Percentiles rank a stretch among this genome's conserved stretches.
Conservation (phyloP, 2,329 filamentous ascomycete species). For the Ascochyta fabae region DNA sequence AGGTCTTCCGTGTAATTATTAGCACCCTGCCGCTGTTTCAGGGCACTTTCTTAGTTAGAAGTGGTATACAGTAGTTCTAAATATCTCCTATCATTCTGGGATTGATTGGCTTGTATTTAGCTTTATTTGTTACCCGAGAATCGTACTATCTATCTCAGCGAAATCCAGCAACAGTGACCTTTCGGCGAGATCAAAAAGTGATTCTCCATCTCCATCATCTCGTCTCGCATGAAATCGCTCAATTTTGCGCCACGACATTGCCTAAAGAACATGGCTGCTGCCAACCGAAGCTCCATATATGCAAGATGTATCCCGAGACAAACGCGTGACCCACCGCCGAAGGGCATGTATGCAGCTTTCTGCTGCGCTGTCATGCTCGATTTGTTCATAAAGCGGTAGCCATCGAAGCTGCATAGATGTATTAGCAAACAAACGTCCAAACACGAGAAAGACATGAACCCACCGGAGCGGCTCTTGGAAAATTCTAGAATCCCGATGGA, state of each 20-base stretch:
- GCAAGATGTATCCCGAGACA: conserved; percentile 74
- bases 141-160: conserved; percentile 5
- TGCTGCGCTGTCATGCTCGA: conserved; percentile 24
- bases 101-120: too few species aligned
- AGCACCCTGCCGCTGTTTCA: too few species aligned
- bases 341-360: conserved; percentile 68
- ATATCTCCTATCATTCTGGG: too few species aligned
- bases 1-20: too few species aligned
- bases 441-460: conserved; percentile 10
- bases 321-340: conserved; percentile 70
- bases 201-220: conserved; percentile 51
- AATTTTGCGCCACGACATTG: conserved; percentile 46
- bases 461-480: conserved; percentile 32
- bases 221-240: conserved; percentile 33
- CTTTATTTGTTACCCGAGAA: too few species aligned
- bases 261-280: conserved; percentile 58
- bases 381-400: conserved; percentile 36
- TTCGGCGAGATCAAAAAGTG: conserved; percentile 51
- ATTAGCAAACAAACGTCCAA: background rate
- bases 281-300: conserved; percentile 60
- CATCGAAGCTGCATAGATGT: conserved; percentile 35
- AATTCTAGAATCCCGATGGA: conserved; percentile 44
- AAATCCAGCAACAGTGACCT: conserved; percentile 50
- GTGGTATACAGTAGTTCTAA: too few species aligned
- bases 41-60: too few species aligned